These are phyloP conservation scores for Penicillium sp. DNA, from an alignment of 2,329 filamentous ascomycete genomes.

Conservation along the genomic window DNA sequence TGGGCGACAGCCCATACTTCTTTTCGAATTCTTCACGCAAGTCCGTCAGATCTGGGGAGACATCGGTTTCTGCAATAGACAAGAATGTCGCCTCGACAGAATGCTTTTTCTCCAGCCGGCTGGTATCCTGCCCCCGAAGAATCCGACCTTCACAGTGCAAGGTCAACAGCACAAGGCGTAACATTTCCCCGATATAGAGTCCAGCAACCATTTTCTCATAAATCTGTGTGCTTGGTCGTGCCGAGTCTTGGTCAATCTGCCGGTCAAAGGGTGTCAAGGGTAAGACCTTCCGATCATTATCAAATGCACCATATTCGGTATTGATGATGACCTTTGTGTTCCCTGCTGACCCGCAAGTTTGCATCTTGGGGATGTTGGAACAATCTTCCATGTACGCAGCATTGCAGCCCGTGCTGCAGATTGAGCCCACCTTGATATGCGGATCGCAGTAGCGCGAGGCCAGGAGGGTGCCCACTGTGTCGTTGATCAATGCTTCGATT, in stretches of 20 bases:
- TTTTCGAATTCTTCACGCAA: constrained; percentile 71
- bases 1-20: constrained; percentile 65
- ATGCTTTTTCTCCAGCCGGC: constrained; percentile 71
- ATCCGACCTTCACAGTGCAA: constrained; percentile 71
- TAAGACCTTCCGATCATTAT: constrained; percentile 75
- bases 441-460: constrained; percentile 85
- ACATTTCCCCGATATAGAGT: constrained; percentile 85
- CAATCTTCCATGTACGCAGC: constrained; percentile 90
- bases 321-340: constrained; percentile 82
- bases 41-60: constrained; percentile 83
- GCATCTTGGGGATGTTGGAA: constrained; percentile 78
- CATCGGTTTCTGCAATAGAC: constrained; percentile 84
- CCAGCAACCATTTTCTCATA: constrained; percentile 98
- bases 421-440: constrained; percentile 83
- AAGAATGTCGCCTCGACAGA: constrained; percentile 85
- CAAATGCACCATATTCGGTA: constrained; percentile 90
- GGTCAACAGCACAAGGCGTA: constrained; percentile 77
- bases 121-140: constrained; percentile 75
- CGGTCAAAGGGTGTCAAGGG: constrained; percentile 55
- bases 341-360: constrained; percentile 68
- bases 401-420: constrained; percentile 93
- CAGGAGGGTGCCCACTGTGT: constrained; percentile 88
- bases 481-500: constrained; percentile 81
- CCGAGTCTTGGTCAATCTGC: constrained; percentile 76
- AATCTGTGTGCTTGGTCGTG: constrained; percentile 83